Conservation (phyloP, 2,329 filamentous ascomycete species). For the Trichoderma gracile region DNA sequence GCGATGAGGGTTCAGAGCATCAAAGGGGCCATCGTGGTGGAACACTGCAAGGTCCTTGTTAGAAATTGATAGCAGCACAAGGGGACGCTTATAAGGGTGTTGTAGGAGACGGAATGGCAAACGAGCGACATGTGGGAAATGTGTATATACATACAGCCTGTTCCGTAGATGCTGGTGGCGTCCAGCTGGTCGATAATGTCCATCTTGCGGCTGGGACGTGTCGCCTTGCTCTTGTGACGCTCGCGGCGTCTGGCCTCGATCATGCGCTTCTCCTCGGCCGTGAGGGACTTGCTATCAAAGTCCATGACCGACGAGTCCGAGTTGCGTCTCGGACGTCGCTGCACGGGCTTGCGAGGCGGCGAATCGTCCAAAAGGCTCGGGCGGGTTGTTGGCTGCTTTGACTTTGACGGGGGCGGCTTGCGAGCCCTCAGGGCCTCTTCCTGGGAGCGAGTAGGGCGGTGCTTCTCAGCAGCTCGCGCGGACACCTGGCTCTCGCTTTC, state of each 20-base stretch:
- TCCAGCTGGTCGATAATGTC: conserved; percentile 97
- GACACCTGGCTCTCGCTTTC: conserved; percentile 51
- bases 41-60: conserved; percentile 71
- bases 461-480: conserved; percentile 43
- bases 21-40: conserved; percentile 96
- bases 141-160: conserved; percentile 66
- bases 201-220: conserved; percentile 56
- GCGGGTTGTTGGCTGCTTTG: conserved; percentile 35
- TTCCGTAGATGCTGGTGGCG: conserved; percentile 93
- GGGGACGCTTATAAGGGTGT: too few species aligned
- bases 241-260: conserved; percentile 41
- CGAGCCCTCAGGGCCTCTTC: conserved; percentile 63
- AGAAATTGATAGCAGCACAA: too few species aligned
- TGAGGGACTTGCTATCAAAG: conserved; percentile 56
- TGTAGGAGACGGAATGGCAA: too few species aligned
- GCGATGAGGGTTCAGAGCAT: conserved; percentile 91
- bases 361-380: conserved; percentile 40
- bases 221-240: conserved; percentile 50
- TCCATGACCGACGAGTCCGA: conserved; percentile 76
- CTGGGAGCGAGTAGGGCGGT: conserved; percentile 65
- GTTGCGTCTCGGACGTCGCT: conserved; percentile 66
- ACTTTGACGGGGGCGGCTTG: conserved; percentile 32
- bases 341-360: conserved; percentile 41
- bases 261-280: conserved; percentile 52
- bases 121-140: too few species aligned